phyloP scores from a whole-genome alignment of 306 rosid species.

The Vicia villosa region DNA sequence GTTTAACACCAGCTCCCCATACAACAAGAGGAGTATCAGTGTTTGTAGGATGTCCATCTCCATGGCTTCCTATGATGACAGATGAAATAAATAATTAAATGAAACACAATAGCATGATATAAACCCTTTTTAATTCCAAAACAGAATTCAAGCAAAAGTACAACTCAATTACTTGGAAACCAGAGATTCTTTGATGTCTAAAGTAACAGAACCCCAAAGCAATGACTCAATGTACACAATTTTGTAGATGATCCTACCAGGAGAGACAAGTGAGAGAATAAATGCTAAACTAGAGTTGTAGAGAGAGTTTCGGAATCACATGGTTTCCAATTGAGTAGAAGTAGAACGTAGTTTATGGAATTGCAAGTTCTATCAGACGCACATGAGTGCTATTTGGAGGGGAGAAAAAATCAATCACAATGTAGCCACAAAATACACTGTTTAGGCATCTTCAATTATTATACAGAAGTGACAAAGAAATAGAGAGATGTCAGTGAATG shows the following conservation, averaged over 20 bases:
- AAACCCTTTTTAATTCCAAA: constrained; percentile 23
- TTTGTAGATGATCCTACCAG: background rate
- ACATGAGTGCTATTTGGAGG: no score
- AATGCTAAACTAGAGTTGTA: background rate
- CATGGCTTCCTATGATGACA: constrained; percentile 73
- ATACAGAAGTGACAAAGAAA: background rate
- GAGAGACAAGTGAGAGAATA: constrained; percentile 1
- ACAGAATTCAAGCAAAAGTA: constrained; percentile 19
- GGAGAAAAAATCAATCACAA: background rate
- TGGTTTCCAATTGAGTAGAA: no score
- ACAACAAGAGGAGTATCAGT: constrained; percentile 95
- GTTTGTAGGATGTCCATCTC: constrained; percentile 94
- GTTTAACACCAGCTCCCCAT: constrained; percentile 90
- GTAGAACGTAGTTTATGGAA: no score
- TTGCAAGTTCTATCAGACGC: no score
- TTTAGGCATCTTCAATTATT: constrained; percentile 12
- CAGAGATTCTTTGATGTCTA: constrained; percentile 16
- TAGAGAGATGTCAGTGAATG: background rate
- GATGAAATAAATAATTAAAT: constrained; percentile 11
- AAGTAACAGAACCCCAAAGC: constrained; percentile 12
- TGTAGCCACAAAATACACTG: background rate
- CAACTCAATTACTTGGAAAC: constrained; percentile 22
- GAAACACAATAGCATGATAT: constrained; percentile 25
- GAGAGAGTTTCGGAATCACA: background rate
- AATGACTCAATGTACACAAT: background rate